Percentiles rank a stretch among this genome's conserved stretches.
Evolutionary conservation across 2,329 filamentous ascomycete species (phyloP).

Genomic region (Fusarium mexicanum): DNA sequence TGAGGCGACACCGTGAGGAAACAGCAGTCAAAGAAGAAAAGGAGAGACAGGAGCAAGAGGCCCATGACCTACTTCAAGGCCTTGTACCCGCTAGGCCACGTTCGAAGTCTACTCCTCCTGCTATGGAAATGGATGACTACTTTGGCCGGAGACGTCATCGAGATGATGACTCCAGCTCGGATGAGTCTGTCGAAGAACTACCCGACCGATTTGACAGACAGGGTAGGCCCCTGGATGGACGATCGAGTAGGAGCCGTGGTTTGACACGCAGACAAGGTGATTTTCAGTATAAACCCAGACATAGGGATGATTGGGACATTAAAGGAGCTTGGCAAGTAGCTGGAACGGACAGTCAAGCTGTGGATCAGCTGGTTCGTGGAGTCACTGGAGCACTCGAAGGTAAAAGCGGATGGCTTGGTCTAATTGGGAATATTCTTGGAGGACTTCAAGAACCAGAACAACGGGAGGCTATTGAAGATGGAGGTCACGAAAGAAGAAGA

Average conservation of each 20-base stretch:
- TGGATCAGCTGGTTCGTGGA: slow-evolving; percentile 48
- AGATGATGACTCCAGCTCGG: slow-evolving; percentile 36
- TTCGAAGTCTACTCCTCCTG: slow-evolving; percentile 39
- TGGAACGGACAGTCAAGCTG: slow-evolving; percentile 54
- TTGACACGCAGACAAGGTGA: slow-evolving; percentile 54
- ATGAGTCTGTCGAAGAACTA: slow-evolving; percentile 55
- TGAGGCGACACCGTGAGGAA: slow-evolving; percentile 52
- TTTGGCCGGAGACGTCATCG: slow-evolving; percentile 32
- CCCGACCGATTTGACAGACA: slow-evolving; percentile 59
- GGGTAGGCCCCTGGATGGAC: slow-evolving; percentile 52
- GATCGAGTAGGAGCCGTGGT: slow-evolving; percentile 20
- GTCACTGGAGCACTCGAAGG: slow-evolving; percentile 46
- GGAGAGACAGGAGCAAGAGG: slow-evolving; percentile 25
- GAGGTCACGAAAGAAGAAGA: slow-evolving; percentile 28
- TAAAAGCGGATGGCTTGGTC: slow-evolving; percentile 44
- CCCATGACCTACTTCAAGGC: slow-evolving; percentile 30
- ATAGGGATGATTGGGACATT: slow-evolving; percentile 49
- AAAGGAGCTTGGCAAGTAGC: slow-evolving; percentile 57
- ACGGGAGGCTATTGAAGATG: slow-evolving; percentile 25
- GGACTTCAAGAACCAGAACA: slow-evolving; percentile 25
- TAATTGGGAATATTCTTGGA: slow-evolving; percentile 47
- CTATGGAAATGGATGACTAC: slow-evolving; percentile 44
- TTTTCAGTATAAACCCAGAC: slow-evolving; percentile 52
- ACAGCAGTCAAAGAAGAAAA: slow-evolving; percentile 39
- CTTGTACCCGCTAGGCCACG: slow-evolving; percentile 27